Percentiles rank a stretch among this genome's conserved stretches.
Evolutionary conservation across 83 land plant species (phyloP).

Genomic region (Picea engelmannii): DNA sequence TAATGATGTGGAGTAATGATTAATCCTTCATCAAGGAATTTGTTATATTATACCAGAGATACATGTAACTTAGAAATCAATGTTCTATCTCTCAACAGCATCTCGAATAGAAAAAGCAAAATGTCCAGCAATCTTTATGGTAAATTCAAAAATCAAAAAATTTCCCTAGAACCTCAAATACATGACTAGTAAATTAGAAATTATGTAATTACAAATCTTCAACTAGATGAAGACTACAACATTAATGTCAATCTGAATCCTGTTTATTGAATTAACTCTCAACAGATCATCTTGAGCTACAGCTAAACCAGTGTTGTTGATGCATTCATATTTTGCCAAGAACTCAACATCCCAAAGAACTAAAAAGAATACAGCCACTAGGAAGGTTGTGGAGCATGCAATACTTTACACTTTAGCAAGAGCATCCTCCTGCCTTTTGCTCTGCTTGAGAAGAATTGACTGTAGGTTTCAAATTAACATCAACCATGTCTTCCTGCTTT

Average conservation of each 20-base stretch:
- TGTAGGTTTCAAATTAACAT: slow-evolving; percentile 81
- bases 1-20: too few relatives aligned
- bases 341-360: not conserved
- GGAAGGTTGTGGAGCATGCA: not conserved
- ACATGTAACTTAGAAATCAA: too few relatives aligned
- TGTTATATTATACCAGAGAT: too few relatives aligned
- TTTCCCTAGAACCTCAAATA: not conserved
- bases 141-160: not conserved
- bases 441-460: slow-evolving; percentile 47
- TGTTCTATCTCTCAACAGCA: too few relatives aligned
- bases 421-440: slow-evolving; percentile 73
- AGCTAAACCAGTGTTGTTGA: not conserved
- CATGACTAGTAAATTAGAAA: not conserved
- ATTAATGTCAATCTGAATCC: not conserved
- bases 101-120: too few relatives aligned
- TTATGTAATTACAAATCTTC: not conserved
- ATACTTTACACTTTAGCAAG: slow-evolving; percentile 44
- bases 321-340: not conserved
- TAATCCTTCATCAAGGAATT: too few relatives aligned
- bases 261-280: not conserved
- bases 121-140: too few relatives aligned
- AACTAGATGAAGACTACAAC: not conserved
- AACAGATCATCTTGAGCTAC: not conserved
- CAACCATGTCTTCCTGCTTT: slow-evolving; percentile 90
- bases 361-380: not conserved